Percentiles rank a stretch among this genome's conserved stretches.
phyloP scores from a whole-genome alignment of 352 stramenopile species.

The Discostella stelligera region DNA sequence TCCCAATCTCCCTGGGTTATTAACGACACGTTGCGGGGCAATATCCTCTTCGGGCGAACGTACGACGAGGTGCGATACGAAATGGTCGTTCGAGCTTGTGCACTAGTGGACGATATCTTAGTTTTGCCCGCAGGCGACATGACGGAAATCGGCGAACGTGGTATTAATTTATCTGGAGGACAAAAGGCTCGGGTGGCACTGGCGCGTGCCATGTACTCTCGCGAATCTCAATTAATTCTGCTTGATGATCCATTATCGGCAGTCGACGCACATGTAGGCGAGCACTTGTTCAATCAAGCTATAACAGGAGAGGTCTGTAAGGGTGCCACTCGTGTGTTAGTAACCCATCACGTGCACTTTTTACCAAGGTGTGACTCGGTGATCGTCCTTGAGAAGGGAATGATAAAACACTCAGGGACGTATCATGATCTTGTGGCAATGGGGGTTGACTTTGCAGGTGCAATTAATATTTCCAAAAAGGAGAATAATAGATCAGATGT shows the following conservation, averaged over 20 bases:
- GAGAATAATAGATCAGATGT: constrained; percentile 29
- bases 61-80: constrained; percentile 81
- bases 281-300: constrained; percentile 91
- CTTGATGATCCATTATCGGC: constrained; percentile 94
- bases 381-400: constrained; percentile 77
- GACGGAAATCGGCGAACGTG: constrained; percentile 87
- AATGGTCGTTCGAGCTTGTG: constrained; percentile 80
- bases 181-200: constrained; percentile 82
- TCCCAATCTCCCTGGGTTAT: constrained; percentile 84
- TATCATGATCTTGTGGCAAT: constrained; percentile 70
- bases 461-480: constrained; percentile 71
- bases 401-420: constrained; percentile 63
- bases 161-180: constrained; percentile 81
- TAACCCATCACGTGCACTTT: constrained; percentile 83
- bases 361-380: constrained; percentile 76
- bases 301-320: constrained; percentile 79
- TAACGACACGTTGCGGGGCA: constrained; percentile 83
- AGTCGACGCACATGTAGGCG: constrained; percentile 93
- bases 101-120: constrained; percentile 83
- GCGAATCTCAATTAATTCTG: constrained; percentile 76
- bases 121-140: constrained; percentile 83
- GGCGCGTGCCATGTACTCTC: constrained; percentile 71
- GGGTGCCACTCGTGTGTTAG: constrained; percentile 69
- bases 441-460: constrained; percentile 75
- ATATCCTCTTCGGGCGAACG: constrained; percentile 81